Percentiles rank a stretch among this genome's conserved stretches.
Conservation (phyloP, 805 yeast genomes). For the Pichia exigua region DNA sequence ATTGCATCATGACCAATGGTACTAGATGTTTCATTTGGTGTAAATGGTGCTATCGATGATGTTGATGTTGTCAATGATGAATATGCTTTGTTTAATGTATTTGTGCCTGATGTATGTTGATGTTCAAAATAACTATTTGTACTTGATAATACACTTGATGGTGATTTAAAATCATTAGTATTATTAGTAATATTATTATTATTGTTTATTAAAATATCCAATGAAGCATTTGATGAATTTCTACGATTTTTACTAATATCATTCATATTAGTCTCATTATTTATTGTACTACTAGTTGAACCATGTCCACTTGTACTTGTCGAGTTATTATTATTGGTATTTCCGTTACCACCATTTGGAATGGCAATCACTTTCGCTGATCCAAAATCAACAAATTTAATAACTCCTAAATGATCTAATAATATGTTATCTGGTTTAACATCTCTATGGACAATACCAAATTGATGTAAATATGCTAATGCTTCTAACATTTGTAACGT, state of each 20-base stretch:
- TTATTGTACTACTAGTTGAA: background rate
- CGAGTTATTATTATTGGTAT: conserved; percentile 6
- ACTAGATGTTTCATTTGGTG: background rate
- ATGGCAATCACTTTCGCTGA: conserved; percentile 87
- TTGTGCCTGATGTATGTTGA: background rate
- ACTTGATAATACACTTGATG: background rate
- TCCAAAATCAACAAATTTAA: conserved; percentile 95
- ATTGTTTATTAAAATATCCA: background rate
- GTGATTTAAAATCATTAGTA: background rate
- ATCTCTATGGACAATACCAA: conserved; percentile 94
- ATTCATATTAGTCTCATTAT: background rate
- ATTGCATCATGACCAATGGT: background rate
- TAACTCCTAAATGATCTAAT: conserved; percentile 84
- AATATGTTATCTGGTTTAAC: conserved; percentile 92
- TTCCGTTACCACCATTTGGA: conserved; percentile 5
- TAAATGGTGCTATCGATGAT: conserved; percentile 1
- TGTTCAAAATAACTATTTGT: background rate
- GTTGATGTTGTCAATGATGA: background rate
- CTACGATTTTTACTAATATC: background rate
- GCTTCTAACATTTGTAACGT: conserved; percentile 93
- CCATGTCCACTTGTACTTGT: background rate
- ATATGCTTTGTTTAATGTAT: background rate
- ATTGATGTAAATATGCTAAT: conserved; percentile 84
- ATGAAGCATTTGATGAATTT: background rate
- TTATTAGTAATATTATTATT: no score